A percentile compares a stretch with the other conserved stretches of the same genome.
Evolutionary conservation across 352 stramenopile species (phyloP).

Genomic region (Phytopythium delawarense): DNA sequence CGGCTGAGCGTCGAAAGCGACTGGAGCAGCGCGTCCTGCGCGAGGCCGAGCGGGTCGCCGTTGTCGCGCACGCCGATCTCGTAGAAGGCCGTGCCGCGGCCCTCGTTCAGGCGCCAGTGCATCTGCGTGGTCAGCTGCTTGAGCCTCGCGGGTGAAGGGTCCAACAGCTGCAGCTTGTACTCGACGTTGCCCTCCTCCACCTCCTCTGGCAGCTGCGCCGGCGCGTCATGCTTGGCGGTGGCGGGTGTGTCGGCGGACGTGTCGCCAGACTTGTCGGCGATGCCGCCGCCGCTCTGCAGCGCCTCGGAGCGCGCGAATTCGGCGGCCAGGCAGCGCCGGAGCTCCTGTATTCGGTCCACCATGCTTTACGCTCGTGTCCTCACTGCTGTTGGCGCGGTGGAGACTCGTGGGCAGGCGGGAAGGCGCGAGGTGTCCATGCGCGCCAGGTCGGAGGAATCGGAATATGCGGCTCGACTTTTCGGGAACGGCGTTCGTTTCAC

Average conservation of each 20-base stretch:
- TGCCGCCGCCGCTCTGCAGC: background rate
- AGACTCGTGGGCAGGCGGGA: background rate
- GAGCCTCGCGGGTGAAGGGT: conserved; percentile 60
- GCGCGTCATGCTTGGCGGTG: background rate
- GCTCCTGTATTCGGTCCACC: conserved; percentile 8
- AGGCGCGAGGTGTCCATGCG: background rate
- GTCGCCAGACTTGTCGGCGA: background rate
- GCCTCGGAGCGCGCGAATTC: conserved; percentile 14
- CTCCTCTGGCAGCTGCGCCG: conserved; percentile 49
- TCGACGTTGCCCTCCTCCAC: conserved; percentile 90
- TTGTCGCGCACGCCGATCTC: conserved; percentile 87
- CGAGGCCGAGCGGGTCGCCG: conserved; percentile 66
- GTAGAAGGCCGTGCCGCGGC: conserved; percentile 80
- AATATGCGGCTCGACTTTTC: background rate
- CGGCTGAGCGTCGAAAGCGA: conserved; percentile 63
- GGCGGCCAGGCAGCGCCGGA: conserved; percentile 16
- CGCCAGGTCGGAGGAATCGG: background rate
- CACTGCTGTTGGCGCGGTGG: background rate
- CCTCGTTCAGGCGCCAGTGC: conserved; percentile 90
- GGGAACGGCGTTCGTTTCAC: background rate
- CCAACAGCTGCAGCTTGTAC: conserved; percentile 89
- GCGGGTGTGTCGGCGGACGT: background rate
- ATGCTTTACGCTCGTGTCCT: background rate
- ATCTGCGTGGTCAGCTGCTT: conserved; percentile 88
- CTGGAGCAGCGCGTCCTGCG: conserved; percentile 55